These are phyloP conservation scores for Mollisia scopiformis DNA, from an alignment of 2,329 filamentous ascomycete species.

Conservation along the genomic window DNA sequence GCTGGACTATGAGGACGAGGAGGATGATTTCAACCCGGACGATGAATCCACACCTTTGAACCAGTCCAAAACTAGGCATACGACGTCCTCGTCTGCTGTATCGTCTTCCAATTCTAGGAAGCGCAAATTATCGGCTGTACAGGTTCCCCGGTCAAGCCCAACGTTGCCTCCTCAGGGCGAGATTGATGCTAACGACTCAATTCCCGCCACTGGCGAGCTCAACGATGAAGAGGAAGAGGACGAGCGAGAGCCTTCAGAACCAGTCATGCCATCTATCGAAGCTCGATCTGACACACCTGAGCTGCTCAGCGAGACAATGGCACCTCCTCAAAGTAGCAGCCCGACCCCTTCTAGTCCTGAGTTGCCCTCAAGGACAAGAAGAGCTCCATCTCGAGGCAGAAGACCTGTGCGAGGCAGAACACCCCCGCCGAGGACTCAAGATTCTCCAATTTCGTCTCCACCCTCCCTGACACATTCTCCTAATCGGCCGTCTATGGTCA, in stretches of 20 bases:
- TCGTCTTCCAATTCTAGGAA: constrained; percentile 49
- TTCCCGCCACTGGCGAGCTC: constrained; percentile 29
- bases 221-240: constrained; percentile 25
- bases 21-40: constrained; percentile 61
- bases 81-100: constrained; percentile 13
- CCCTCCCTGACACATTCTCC: constrained; percentile 70
- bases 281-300: constrained; percentile 30
- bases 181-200: constrained; percentile 24
- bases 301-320: constrained; percentile 37
- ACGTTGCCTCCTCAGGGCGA: constrained; percentile 13
- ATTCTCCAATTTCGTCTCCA: constrained; percentile 54
- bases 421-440: constrained; percentile 29
- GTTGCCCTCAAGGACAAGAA: constrained; percentile 14
- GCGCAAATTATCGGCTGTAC: constrained; percentile 48
- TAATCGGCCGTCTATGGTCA: constrained; percentile 41
- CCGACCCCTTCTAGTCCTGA: constrained; percentile 26
- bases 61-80: constrained; percentile 45
- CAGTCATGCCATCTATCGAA: constrained; percentile 28
- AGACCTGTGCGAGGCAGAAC: constrained; percentile 30
- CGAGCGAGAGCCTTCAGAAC: constrained; percentile 7
- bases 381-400: constrained; percentile 27
- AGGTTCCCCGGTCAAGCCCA: constrained; percentile 33
- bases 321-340: constrained; percentile 37
- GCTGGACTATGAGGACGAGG: constrained; percentile 40
- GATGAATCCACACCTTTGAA: constrained; percentile 70